Conservation (phyloP, 2,329 filamentous ascomycete genomes). For the Plenodomus lindquistii region DNA sequence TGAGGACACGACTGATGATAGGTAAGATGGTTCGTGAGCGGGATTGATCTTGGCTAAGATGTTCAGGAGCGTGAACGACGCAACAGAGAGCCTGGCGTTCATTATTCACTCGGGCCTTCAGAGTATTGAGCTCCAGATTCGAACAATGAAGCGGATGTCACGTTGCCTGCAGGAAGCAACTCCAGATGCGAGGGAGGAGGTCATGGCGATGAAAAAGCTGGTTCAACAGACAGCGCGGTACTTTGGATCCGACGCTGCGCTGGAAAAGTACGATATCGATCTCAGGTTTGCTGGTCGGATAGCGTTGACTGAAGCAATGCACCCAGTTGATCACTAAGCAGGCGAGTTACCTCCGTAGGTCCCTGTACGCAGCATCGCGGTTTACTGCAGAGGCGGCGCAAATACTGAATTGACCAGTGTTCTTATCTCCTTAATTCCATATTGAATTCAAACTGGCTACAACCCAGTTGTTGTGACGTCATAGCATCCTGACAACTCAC, state of each 20-base stretch:
- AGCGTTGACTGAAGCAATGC: constrained; percentile 23
- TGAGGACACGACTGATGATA: constrained; percentile 7
- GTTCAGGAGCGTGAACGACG: constrained; percentile 9
- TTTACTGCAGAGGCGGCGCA: too few species aligned
- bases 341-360: too few species aligned
- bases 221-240: constrained; percentile 21
- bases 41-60: neutral
- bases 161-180: constrained; percentile 31
- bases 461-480: too few species aligned
- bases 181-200: constrained; percentile 21
- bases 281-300: constrained; percentile 18
- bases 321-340: neutral
- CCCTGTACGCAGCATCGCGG: too few species aligned
- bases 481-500: too few species aligned
- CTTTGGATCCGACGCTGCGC: constrained; percentile 26
- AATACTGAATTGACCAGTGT: too few species aligned
- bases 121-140: constrained; percentile 27
- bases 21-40: neutral
- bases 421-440: too few species aligned
- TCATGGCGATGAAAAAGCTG: constrained; percentile 16
- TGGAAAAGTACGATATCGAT: constrained; percentile 18
- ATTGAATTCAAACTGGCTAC: too few species aligned
- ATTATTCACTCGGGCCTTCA: constrained; percentile 25
- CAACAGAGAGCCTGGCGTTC: constrained; percentile 22
- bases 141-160: constrained; percentile 25